phyloP scores from a whole-genome alignment of 345 rosid genomes.

The Camelina hispida region DNA sequence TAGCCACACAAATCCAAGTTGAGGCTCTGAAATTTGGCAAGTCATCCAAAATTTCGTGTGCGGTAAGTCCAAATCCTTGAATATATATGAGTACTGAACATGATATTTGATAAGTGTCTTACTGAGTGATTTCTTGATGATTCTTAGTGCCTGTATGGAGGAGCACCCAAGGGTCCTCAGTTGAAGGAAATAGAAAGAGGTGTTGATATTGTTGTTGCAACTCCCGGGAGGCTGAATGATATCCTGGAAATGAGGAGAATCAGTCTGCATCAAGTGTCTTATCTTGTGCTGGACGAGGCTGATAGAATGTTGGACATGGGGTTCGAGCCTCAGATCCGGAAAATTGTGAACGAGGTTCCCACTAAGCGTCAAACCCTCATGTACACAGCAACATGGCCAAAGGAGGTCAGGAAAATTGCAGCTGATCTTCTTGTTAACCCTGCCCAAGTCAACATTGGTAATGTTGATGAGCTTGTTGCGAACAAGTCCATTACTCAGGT shows the following conservation, averaged over 20 bases:
- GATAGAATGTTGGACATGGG: constrained; percentile 99
- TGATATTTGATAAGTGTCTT: not conserved
- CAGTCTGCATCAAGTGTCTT: constrained; percentile 83
- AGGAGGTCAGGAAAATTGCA: constrained; percentile 92
- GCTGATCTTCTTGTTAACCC: constrained; percentile 90
- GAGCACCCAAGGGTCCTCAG: constrained; percentile 99
- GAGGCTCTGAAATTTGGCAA: constrained; percentile 93
- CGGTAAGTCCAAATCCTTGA: constrained; percentile 53
- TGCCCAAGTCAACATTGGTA: constrained; percentile 97
- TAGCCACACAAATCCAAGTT: constrained; percentile 94
- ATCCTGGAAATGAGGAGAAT: constrained; percentile 93
- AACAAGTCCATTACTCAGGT: constrained; percentile 99
- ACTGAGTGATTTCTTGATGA: not conserved
- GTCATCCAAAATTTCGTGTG: constrained; percentile 85
- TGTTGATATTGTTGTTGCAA: constrained; percentile 90
- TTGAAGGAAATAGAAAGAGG: constrained; percentile 91
- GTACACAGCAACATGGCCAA: constrained; percentile 99
- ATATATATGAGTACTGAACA: not conserved
- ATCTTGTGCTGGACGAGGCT: constrained; percentile 97
- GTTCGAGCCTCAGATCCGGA: constrained; percentile 96
- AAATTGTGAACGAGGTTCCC: constrained; percentile 93
- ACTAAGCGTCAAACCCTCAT: constrained; percentile 92
- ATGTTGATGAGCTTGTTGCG: constrained; percentile 96
- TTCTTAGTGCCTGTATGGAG: constrained; percentile 90
- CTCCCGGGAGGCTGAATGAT: constrained; percentile 96